A percentile compares a stretch with the other conserved stretches of the same genome.
Evolutionary conservation across 805 yeast species (phyloP).

Genomic region (Saccharomycopsis fodiens): DNA sequence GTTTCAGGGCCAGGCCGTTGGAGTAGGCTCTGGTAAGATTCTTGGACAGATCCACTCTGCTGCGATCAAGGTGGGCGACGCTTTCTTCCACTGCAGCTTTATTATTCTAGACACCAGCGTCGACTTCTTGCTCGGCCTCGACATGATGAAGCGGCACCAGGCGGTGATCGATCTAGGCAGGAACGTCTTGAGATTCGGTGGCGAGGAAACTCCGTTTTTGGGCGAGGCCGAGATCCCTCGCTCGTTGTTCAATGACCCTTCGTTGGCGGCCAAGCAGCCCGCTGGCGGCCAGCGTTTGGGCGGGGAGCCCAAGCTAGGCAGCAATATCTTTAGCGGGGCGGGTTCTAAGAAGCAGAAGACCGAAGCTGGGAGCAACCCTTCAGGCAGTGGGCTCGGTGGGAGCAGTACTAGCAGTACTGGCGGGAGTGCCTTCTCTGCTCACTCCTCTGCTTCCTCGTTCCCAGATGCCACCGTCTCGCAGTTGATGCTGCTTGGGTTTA

Average conservation of each 20-base stretch:
- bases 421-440: slow-evolving; percentile 7
- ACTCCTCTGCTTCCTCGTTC: slow-evolving; percentile 10
- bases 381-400: background rate
- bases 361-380: slow-evolving; percentile 4
- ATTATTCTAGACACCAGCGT: slow-evolving; percentile 61
- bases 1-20: slow-evolving; percentile 75
- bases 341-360: slow-evolving; percentile 7
- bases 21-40: slow-evolving; percentile 79
- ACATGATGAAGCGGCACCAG: slow-evolving; percentile 83
- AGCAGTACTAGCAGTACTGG: slow-evolving; percentile 5
- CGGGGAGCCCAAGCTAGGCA: no score
- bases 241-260: slow-evolving; percentile 22
- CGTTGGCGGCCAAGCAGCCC: background rate
- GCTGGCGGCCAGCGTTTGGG: slow-evolving; percentile 27
- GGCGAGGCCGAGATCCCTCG: slow-evolving; percentile 63
- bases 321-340: slow-evolving; percentile 23
- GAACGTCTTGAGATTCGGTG: slow-evolving; percentile 64
- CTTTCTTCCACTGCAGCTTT: slow-evolving; percentile 58
- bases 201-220: slow-evolving; percentile 63
- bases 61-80: slow-evolving; percentile 68
- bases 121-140: slow-evolving; percentile 81
- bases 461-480: slow-evolving; percentile 36
- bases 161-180: slow-evolving; percentile 68
- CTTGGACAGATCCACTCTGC: slow-evolving; percentile 85
- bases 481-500: slow-evolving; percentile 64